Percentiles rank a stretch among this genome's conserved stretches.
Conservation (phyloP, 352 stramenopile species). For the Aphanomyces invadans region DNA sequence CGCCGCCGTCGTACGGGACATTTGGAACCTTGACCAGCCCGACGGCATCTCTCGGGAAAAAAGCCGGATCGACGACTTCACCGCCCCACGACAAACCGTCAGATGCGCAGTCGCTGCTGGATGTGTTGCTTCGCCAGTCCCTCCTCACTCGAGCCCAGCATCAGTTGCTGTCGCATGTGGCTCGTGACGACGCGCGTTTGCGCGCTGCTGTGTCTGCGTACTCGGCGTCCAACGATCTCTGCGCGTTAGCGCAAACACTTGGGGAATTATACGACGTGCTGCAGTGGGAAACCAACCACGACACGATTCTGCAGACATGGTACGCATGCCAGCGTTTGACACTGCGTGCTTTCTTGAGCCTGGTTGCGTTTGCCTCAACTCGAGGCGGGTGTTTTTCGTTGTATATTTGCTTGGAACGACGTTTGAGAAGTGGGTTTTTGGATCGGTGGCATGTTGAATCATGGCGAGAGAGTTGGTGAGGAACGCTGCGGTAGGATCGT, state of each 20-base stretch:
- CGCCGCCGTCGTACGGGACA: slow-evolving; percentile 29
- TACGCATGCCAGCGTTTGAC: background rate
- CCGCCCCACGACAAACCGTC: too few species aligned
- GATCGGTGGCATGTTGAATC: too few species aligned
- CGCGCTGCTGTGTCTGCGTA: slow-evolving; percentile 51
- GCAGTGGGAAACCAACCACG: slow-evolving; percentile 49
- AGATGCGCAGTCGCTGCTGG: background rate
- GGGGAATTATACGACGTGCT: slow-evolving; percentile 53
- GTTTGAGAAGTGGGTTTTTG: too few species aligned
- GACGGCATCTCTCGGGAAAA: background rate
- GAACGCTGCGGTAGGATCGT: slow-evolving; percentile 27
- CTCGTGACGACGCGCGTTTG: slow-evolving; percentile 39
- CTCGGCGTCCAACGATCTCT: slow-evolving; percentile 36
- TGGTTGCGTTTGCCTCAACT: too few species aligned
- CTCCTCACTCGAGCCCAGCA: slow-evolving; percentile 18
- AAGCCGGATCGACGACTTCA: background rate
- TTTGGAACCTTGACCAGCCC: slow-evolving; percentile 15
- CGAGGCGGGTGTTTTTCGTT: too few species aligned
- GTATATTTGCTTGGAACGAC: too few species aligned
- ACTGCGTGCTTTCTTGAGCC: background rate
- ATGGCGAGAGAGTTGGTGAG: background rate
- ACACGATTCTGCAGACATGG: slow-evolving; percentile 43
- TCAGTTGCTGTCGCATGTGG: slow-evolving; percentile 43
- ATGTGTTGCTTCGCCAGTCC: background rate
- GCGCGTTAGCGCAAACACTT: slow-evolving; percentile 50